Conservation (phyloP, 169 alveolate species). For the Plasmodium reichenowi region DNA sequence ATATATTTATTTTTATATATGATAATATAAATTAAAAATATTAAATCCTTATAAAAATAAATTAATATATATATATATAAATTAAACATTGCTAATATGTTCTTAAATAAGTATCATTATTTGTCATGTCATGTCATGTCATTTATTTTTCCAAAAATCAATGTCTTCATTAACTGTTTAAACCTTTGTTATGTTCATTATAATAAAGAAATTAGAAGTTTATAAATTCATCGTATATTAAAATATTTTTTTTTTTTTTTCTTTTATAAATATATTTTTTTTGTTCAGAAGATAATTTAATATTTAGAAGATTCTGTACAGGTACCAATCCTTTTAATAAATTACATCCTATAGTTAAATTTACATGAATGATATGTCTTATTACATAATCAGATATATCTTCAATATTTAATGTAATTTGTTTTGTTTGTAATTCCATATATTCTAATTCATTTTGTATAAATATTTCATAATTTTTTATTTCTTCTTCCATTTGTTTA, state of each 20-base stretch:
- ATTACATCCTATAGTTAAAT: conserved; percentile 11
- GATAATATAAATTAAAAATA: too few relatives aligned
- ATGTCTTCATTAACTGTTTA: not conserved
- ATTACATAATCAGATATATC: conserved; percentile 7
- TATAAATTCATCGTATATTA: conserved; percentile 13
- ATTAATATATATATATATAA: too few relatives aligned
- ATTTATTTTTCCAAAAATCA: not conserved
- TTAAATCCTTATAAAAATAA: too few relatives aligned
- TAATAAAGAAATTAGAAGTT: conserved; percentile 18
- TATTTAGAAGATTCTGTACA: not conserved
- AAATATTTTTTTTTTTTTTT: conserved; percentile 4
- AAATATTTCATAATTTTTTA: conserved; percentile 12
- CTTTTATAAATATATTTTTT: not conserved
- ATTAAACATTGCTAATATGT: too few relatives aligned
- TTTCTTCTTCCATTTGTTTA: conserved; percentile 33
- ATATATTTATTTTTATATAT: too few relatives aligned
- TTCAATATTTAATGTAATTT: conserved; percentile 7
- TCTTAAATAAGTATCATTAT: not conserved
- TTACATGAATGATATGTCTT: conserved; percentile 26
- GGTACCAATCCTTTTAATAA: conserved; percentile 19
- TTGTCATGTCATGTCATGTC: conserved; percentile 1
- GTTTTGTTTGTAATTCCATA: not conserved
- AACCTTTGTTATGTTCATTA: not conserved
- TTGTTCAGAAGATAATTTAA: not conserved
- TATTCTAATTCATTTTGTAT: conserved; percentile 20